A percentile compares a stretch with the other conserved stretches of the same genome.
Conservation (phyloP, 768 basidiomycete genomes). For the Calocybe gangraenosa region DNA sequence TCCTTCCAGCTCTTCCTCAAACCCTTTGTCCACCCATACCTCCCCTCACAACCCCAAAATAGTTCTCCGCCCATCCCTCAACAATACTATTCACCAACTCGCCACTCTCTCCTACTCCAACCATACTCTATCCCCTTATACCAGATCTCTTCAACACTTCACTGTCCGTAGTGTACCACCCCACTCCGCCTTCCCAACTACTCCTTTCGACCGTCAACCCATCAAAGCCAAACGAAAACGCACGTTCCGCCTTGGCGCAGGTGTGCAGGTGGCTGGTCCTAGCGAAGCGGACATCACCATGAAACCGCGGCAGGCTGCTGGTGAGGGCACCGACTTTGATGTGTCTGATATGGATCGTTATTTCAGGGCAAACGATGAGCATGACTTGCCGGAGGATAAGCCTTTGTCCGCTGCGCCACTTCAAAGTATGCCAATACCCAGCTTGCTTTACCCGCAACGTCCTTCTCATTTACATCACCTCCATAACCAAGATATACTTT, state of each 20-base stretch:
- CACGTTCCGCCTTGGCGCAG: slow-evolving; percentile 56
- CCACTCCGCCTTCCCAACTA: slow-evolving; percentile 26
- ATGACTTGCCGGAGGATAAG: neutral
- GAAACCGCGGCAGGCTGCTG: slow-evolving; percentile 17
- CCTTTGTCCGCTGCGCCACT: slow-evolving; percentile 1
- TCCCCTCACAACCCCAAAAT: slow-evolving; percentile 49
- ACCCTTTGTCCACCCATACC: slow-evolving; percentile 18
- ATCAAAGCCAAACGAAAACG: slow-evolving; percentile 77
- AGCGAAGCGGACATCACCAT: neutral
- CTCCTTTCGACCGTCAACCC: slow-evolving; percentile 41
- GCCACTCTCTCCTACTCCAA: slow-evolving; percentile 85
- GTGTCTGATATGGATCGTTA: slow-evolving; percentile 72
- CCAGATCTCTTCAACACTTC: slow-evolving; percentile 85
- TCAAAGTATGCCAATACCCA: neutral
- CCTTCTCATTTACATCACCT: too few relatives aligned
- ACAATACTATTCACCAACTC: slow-evolving; percentile 78
- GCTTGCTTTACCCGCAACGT: neutral
- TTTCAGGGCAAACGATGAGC: slow-evolving; percentile 41
- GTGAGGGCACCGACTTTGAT: slow-evolving; percentile 48
- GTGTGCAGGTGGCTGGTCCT: slow-evolving; percentile 12
- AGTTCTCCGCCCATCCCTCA: slow-evolving; percentile 56
- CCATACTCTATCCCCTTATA: slow-evolving; percentile 93
- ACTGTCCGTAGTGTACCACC: slow-evolving; percentile 88
- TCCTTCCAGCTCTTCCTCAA: slow-evolving; percentile 14
- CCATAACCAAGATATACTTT: too few relatives aligned